Conservation (phyloP, 225 moss, liverwort and hornwort genomes). For the Thuidium tamariscinum region DNA sequence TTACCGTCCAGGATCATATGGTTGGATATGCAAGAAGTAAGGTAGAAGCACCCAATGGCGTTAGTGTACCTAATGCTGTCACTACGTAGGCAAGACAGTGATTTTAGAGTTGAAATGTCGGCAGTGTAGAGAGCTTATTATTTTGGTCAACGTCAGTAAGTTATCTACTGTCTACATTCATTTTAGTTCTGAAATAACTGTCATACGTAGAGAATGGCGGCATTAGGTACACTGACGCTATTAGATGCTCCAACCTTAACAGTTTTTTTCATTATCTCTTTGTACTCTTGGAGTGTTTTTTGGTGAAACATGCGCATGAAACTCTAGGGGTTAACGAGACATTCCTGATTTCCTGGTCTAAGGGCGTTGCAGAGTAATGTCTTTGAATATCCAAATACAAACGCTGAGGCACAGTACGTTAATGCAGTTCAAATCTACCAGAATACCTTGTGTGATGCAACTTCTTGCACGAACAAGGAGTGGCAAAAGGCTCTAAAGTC, state of each 20-base stretch:
- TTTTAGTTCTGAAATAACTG: too few relatives aligned
- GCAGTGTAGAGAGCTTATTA: too few relatives aligned
- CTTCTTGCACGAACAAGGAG: neutral
- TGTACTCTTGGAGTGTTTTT: neutral
- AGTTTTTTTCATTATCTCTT: neutral
- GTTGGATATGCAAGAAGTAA: neutral
- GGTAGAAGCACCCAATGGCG: too few relatives aligned
- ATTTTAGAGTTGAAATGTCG: too few relatives aligned
- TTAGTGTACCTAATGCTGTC: too few relatives aligned
- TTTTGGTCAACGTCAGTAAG: too few relatives aligned
- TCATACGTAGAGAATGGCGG: too few relatives aligned
- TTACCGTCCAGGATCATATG: neutral
- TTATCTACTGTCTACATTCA: too few relatives aligned
- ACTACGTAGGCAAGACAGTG: too few relatives aligned
- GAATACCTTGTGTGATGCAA: neutral
- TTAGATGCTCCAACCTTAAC: too few relatives aligned
- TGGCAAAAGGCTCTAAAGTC: neutral
- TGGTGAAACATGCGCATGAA: too few relatives aligned
- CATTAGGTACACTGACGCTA: too few relatives aligned
- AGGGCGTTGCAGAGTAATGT: neutral
- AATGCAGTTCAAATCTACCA: neutral
- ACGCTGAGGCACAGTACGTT: neutral
- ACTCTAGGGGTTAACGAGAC: neutral
- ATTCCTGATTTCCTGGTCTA: neutral
- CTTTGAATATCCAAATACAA: neutral